phyloP scores from a whole-genome alignment of 2,329 filamentous ascomycete species.

The Rhynchosporium agropyri region DNA sequence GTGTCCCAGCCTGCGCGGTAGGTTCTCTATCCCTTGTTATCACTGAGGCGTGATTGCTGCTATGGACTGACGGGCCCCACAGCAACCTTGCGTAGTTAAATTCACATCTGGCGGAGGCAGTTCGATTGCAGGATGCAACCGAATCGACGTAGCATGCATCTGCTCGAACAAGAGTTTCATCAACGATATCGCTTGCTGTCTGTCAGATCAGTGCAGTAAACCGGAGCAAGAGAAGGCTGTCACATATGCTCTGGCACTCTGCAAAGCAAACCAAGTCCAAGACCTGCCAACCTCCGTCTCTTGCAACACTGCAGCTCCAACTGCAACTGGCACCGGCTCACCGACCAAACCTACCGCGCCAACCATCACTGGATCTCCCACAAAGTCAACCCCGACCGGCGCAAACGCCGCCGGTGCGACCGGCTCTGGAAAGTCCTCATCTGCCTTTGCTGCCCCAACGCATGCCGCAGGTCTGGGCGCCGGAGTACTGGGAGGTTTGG shows the following conservation, averaged over 20 bases:
- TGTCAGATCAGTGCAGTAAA: slow-evolving; percentile 47
- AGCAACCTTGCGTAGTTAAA: slow-evolving; percentile 41
- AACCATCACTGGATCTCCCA: slow-evolving; percentile 14
- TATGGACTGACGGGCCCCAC: slow-evolving; percentile 7
- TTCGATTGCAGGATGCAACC: slow-evolving; percentile 45
- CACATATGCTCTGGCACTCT: slow-evolving; percentile 43
- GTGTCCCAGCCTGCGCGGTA: slow-evolving; percentile 59
- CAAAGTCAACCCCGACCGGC: neutral
- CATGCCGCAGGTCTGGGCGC: slow-evolving; percentile 34
- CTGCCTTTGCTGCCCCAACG: slow-evolving; percentile 16
- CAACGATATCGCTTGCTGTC: slow-evolving; percentile 52
- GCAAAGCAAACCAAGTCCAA: slow-evolving; percentile 42
- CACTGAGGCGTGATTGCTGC: neutral
- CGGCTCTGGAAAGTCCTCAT: slow-evolving; percentile 17
- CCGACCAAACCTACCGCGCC: neutral
- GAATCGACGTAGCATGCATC: slow-evolving; percentile 52
- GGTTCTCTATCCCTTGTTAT: slow-evolving; percentile 38
- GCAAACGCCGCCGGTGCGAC: slow-evolving; percentile 15
- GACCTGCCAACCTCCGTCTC: slow-evolving; percentile 34
- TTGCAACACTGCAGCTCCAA: slow-evolving; percentile 24
- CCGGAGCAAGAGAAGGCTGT: slow-evolving; percentile 45
- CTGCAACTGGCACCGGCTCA: neutral
- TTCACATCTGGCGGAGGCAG: slow-evolving; percentile 45
- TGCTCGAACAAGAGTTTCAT: slow-evolving; percentile 52
- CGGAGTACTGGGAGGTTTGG: slow-evolving; percentile 36